Evolutionary conservation across 768 basidiomycete genomes (phyloP).

Genomic region (Kwoniella dendrophila): DNA sequence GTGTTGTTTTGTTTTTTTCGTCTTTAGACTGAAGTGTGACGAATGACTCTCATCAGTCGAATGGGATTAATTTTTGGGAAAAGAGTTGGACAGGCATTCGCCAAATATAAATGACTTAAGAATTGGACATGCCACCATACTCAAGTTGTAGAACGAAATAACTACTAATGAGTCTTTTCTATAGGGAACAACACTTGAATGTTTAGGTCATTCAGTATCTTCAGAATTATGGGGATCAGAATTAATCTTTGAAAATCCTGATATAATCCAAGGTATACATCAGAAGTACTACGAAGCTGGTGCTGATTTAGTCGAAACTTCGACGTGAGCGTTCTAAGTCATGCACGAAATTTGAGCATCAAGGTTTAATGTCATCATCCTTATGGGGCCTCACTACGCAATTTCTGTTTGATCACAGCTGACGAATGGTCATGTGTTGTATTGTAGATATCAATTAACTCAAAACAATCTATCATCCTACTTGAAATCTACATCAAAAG

Average conservation of each 20-base stretch:
- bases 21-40: neutral
- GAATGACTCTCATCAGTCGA: no score
- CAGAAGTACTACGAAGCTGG: constrained; percentile 68
- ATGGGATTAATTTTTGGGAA: no score
- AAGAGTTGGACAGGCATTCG: no score
- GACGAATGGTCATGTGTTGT: neutral
- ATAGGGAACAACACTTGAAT: constrained; percentile 52
- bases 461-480: constrained; percentile 13
- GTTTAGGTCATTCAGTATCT: constrained; percentile 35
- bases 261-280: constrained; percentile 65
- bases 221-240: constrained; percentile 73
- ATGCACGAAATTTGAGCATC: no score
- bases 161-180: neutral
- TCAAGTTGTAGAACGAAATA: no score
- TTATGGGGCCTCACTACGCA: no score
- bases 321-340: constrained; percentile 62
- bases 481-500: constrained; percentile 30
- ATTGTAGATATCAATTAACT: constrained; percentile 36
- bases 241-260: constrained; percentile 63
- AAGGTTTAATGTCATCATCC: no score
- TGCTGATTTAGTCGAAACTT: constrained; percentile 67
- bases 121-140: no score
- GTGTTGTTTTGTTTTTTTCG: neutral
- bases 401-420: neutral
- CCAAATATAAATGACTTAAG: no score